Conservation (phyloP, 176 grass and related monocot species). For the barley (Hordeum vulgare) region DNA sequence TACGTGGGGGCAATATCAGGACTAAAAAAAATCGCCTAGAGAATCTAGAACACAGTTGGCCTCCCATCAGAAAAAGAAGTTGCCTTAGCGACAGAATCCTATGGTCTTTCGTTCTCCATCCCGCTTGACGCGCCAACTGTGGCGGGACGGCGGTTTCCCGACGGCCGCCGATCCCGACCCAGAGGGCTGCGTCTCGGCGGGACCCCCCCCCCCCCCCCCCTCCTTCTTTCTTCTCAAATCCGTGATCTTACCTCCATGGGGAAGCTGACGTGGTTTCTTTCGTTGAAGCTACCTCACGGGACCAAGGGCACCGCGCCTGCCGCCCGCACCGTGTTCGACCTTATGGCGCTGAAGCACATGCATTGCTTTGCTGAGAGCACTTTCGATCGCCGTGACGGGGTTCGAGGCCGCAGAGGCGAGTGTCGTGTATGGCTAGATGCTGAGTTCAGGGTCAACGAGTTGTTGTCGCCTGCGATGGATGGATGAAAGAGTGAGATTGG, state of each 20-base stretch:
- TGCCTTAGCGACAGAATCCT: too few species aligned
- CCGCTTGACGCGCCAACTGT: background rate
- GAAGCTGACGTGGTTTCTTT: background rate
- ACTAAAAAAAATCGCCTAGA: too few species aligned
- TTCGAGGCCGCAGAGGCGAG: background rate
- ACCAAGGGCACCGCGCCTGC: background rate
- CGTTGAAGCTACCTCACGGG: background rate
- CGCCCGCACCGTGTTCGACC: constrained; percentile 9
- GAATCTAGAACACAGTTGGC: too few species aligned
- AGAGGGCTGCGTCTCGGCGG: background rate
- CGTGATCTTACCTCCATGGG: background rate
- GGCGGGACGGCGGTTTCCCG: background rate
- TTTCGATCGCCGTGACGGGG: background rate
- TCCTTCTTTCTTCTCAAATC: background rate
- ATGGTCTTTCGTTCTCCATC: background rate
- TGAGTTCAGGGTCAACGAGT: background rate
- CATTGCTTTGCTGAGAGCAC: background rate
- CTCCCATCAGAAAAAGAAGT: too few species aligned
- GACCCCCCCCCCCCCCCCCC: too few species aligned
- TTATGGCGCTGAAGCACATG: background rate
- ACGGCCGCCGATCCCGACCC: background rate
- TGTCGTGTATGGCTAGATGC: background rate
- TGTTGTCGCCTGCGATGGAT: background rate
- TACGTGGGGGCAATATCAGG: too few species aligned
- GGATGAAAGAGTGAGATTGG: background rate